Evolutionary conservation across 768 basidiomycete genomes (phyloP), one percentile per base, ranked within the genome.

Genomic region (Tremella yokohamensis): DNA sequence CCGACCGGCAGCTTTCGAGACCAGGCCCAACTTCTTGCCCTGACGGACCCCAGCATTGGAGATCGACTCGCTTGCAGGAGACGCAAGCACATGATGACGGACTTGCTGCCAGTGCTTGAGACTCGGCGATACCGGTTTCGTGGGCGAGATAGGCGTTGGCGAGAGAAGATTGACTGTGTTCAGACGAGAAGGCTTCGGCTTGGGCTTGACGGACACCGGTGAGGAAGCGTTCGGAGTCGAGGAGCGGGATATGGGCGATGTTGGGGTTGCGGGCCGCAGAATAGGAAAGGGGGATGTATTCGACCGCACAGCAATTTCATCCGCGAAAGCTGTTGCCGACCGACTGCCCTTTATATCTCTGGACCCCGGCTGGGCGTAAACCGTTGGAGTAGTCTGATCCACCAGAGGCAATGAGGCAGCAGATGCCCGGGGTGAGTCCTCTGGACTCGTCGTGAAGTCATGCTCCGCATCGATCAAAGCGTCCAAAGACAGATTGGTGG

Each of bases 61-160:
- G 8, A 55, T 25, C 8, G 57, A 16, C 37, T 65, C 64, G 22
- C 65, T 63, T 8, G 48, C 50, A 16, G 63, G 62, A 8, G 66
- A 61, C 8, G 58, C 61, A 12, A 72, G 53, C 12, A 72, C 70
- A 51, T 69, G 65, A 8, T 50, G n/a, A 18, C 70, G 64, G 50
- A 72, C 68, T 39, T 69, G 68, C 26, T 69, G 68, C 70, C 70
- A 72, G 42, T 72, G 70, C 49, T 68, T 62, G 38, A 69, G 56
- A 24, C 64, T 60, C 3, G 70, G 70, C 3, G 68, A 69, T n/a
- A 69, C 54, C 6, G 61, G 42, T 49, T 62, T 65, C 4, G 58
- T 64, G 1, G 67, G 70, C 0, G 65, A 63, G 3, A 62, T 39
- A 12, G 25, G 34, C 8, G 65, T 20, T 7, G 59, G 39, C 7